Conservation (phyloP, 148 eudicot genomes). For the Rhododendron kiyosumense region DNA sequence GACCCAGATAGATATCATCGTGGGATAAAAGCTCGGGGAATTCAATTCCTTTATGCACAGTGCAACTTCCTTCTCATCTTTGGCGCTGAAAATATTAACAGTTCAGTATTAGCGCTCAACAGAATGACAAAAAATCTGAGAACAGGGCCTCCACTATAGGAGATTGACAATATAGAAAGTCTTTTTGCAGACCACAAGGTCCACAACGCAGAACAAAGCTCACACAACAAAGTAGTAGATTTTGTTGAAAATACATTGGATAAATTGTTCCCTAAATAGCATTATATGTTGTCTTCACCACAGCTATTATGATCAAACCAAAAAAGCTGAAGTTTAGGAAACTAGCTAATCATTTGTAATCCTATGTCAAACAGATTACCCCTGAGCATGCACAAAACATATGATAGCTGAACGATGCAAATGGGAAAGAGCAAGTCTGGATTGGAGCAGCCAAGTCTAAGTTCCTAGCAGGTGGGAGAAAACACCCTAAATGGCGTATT, state of each 20-base stretch:
- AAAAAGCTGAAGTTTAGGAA: neutral
- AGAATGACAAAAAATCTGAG: neutral
- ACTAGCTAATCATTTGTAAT: neutral
- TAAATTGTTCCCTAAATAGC: neutral
- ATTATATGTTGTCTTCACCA: neutral
- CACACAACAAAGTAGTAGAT: neutral
- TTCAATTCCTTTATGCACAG: constrained; percentile 77
- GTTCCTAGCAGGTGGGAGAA: neutral
- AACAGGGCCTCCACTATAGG: neutral
- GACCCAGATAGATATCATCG: constrained; percentile 76
- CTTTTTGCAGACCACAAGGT: neutral
- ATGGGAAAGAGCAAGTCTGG: neutral
- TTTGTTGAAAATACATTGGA: neutral
- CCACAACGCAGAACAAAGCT: neutral
- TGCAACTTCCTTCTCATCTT: constrained; percentile 75
- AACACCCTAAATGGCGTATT: neutral
- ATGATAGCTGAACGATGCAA: neutral
- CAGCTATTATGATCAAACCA: neutral
- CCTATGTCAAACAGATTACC: neutral
- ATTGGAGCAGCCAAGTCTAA: neutral
- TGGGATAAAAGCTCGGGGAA: constrained; percentile 61
- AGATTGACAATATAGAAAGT: neutral
- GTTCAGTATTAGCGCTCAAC: neutral
- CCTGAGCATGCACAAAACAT: neutral
- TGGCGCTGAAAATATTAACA: constrained; percentile 44